phyloP scores from a whole-genome alignment of 1,139 yeast genomes.

The Magnusiomyces clavatus region DNA sequence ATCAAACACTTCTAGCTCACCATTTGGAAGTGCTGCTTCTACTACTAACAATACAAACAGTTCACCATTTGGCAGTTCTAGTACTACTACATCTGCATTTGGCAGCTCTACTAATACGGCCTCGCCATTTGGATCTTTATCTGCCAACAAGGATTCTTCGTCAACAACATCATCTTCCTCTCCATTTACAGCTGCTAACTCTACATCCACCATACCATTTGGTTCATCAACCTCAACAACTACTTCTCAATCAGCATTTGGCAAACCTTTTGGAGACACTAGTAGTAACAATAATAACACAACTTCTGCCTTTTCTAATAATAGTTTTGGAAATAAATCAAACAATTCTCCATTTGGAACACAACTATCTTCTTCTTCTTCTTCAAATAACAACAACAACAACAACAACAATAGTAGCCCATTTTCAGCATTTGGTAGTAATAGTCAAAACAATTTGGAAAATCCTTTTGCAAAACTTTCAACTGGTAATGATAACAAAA shows the following conservation, averaged over 20 bases:
- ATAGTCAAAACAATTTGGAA: conserved; percentile 13
- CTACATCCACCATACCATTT: too few relatives aligned
- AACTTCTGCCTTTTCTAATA: not conserved
- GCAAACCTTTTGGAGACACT: too few relatives aligned
- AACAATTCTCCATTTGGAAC: not conserved
- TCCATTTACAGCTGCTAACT: conserved; percentile 1
- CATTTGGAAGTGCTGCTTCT: conserved; percentile 6
- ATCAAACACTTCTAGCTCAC: not conserved
- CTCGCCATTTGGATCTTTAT: conserved; percentile 24
- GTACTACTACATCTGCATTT: conserved; percentile 15
- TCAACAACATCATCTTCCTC: not conserved
- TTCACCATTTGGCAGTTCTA: conserved; percentile 1
- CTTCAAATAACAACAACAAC: not conserved
- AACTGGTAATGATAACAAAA: too few relatives aligned
- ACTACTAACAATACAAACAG: not conserved
- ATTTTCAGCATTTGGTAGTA: conserved; percentile 16
- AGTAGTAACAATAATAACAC: not conserved
- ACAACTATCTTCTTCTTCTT: not conserved
- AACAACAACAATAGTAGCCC: too few relatives aligned
- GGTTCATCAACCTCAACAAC: not conserved
- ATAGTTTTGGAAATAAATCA: not conserved
- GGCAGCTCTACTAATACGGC: conserved; percentile 16
- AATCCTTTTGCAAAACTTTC: conserved; percentile 4
- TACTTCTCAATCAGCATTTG: conserved; percentile 7
- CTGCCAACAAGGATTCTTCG: conserved; percentile 1